Conservation (phyloP, 208 protist genomes). For the Balamuthia mandrillaris region DNA sequence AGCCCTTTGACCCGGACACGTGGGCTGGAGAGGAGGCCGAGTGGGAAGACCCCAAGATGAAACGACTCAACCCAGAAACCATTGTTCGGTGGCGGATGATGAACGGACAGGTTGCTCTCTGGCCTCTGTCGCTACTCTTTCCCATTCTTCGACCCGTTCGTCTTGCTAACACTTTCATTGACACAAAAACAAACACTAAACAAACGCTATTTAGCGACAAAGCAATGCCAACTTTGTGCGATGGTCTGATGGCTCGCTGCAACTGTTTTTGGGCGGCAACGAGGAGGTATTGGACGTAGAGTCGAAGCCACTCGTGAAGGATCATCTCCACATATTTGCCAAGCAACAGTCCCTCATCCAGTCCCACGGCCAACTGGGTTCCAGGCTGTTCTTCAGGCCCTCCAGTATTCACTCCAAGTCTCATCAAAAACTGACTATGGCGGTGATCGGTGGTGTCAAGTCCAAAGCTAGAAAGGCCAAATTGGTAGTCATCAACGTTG, state of each 20-base stretch:
- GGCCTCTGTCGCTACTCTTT: too few relatives aligned
- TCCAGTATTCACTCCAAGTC: constrained; percentile 8
- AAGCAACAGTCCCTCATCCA: background rate
- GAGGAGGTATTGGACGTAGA: constrained; percentile 6
- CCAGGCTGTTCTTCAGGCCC: constrained; percentile 15
- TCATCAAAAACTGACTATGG: constrained; percentile 14
- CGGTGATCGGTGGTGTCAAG: background rate
- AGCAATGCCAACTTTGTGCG: constrained; percentile 6
- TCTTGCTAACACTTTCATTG: too few relatives aligned
- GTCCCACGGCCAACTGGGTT: background rate
- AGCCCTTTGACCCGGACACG: background rate
- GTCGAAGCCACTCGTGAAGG: background rate
- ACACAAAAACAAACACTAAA: too few relatives aligned
- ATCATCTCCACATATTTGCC: background rate
- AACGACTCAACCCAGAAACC: background rate
- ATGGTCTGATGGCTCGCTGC: background rate
- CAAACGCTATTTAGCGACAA: too few relatives aligned
- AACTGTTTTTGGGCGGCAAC: constrained; percentile 8
- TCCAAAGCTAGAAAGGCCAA: background rate
- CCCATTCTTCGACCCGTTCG: too few relatives aligned
- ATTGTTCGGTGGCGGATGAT: constrained; percentile 5
- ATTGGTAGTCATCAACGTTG: background rate
- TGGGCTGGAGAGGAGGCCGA: background rate
- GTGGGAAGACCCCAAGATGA: background rate
- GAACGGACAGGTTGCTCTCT: too few relatives aligned